These are phyloP conservation scores for Collybiopsis confluens DNA, from an alignment of 768 basidiomycete species.

Conservation along the genomic window DNA sequence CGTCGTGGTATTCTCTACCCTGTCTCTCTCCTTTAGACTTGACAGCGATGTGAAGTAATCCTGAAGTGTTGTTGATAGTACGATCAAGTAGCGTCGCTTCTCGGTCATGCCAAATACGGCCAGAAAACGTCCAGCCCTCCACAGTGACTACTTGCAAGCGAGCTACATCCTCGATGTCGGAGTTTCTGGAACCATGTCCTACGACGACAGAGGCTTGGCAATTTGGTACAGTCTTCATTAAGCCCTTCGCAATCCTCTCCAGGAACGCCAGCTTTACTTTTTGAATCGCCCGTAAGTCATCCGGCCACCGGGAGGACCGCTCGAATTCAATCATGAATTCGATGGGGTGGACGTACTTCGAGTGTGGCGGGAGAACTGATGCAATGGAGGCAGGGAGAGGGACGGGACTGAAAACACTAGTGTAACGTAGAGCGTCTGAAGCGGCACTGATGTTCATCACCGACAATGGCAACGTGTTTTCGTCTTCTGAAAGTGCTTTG, in stretches of 20 bases:
- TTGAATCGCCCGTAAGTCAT: constrained; percentile 88
- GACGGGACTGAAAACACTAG: constrained; percentile 76
- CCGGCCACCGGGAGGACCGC: constrained; percentile 90
- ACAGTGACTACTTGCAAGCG: constrained; percentile 73
- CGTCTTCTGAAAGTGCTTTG: constrained; percentile 62
- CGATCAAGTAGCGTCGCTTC: constrained; percentile 77
- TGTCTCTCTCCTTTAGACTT: constrained; percentile 28
- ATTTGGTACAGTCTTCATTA: constrained; percentile 51
- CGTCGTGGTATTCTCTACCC: constrained; percentile 49
- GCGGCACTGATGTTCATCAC: constrained; percentile 73
- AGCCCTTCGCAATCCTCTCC: constrained; percentile 65
- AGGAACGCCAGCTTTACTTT: constrained; percentile 93
- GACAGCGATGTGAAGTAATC: constrained; percentile 31
- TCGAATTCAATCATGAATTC: constrained; percentile 86
- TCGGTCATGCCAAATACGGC: constrained; percentile 83
- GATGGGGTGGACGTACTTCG: constrained; percentile 66
- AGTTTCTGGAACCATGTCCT: constrained; percentile 40
- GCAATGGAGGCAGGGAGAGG: constrained; percentile 56
- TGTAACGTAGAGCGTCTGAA: constrained; percentile 76
- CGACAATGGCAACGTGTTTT: constrained; percentile 60
- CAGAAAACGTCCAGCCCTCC: constrained; percentile 84
- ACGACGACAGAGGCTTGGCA: constrained; percentile 57
- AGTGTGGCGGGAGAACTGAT: constrained; percentile 48
- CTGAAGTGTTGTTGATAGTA: constrained; percentile 46
- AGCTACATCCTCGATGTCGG: constrained; percentile 64